phyloP scores from a whole-genome alignment of 139 green algal species.

The Ettlia oleoabundans region DNA sequence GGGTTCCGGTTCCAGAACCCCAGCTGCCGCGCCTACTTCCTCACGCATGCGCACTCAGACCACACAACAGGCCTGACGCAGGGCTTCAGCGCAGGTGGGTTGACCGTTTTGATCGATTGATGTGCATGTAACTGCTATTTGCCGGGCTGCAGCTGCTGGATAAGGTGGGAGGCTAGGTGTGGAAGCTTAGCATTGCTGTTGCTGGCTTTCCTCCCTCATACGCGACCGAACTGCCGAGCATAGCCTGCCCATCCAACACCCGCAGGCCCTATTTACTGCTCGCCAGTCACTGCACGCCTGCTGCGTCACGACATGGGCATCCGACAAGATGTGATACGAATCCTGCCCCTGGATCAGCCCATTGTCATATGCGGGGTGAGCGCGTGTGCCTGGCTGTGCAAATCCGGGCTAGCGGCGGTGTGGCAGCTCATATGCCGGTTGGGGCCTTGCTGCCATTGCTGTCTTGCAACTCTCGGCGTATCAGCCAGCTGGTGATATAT shows the following conservation, averaged over 20 bases:
- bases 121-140: too few species aligned
- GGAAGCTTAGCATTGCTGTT: neutral
- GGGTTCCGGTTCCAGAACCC: slow-evolving; percentile 53
- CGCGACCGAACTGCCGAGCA: neutral
- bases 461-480: too few species aligned
- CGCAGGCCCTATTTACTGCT: slow-evolving; percentile 66
- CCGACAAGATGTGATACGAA: slow-evolving; percentile 31
- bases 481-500: too few species aligned
- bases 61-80: slow-evolving; percentile 74
- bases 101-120: neutral
- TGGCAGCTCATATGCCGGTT: too few species aligned
- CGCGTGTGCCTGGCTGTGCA: too few species aligned
- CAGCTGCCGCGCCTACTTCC: slow-evolving; percentile 65
- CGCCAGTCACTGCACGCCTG: slow-evolving; percentile 59
- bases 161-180: too few species aligned
- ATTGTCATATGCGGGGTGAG: slow-evolving; percentile 48
- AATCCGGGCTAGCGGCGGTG: too few species aligned
- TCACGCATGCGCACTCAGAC: slow-evolving; percentile 83
- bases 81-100: slow-evolving; percentile 45
- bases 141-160: too few species aligned
- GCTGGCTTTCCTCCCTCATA: neutral
- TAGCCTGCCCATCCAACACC: neutral
- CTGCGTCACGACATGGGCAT: slow-evolving; percentile 60
- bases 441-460: too few species aligned
- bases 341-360: slow-evolving; percentile 46